Conservation (phyloP, 345 rosid genomes). For the Boechera divaricarpa region DNA sequence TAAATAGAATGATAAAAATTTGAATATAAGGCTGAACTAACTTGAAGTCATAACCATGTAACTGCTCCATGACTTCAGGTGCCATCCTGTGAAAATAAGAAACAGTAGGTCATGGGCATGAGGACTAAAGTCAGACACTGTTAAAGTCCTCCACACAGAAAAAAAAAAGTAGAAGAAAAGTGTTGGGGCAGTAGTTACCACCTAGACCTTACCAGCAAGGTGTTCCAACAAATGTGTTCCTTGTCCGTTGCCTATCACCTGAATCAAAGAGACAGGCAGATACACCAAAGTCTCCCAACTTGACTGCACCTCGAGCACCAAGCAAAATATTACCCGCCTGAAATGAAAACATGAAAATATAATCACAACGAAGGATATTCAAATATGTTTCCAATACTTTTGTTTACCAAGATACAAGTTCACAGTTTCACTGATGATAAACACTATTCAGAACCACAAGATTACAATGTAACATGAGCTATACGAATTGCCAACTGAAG, state of each 20-base stretch:
- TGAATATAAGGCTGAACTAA: constrained; percentile 43
- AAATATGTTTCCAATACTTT: not conserved
- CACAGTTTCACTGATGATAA: not conserved
- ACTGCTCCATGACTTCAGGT: constrained; percentile 99
- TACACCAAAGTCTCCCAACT: constrained; percentile 97
- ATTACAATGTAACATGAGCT: not conserved
- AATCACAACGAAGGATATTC: not conserved
- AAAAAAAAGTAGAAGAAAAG: constrained; percentile 13
- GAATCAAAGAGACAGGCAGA: constrained; percentile 98
- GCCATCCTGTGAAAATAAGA: constrained; percentile 81
- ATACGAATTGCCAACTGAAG: constrained; percentile 9
- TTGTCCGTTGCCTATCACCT: constrained; percentile 95
- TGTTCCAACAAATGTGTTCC: constrained; percentile 99
- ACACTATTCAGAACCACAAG: constrained; percentile 9
- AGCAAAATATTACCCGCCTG: constrained; percentile 96
- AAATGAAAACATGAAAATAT: constrained; percentile 34
- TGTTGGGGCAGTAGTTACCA: constrained; percentile 3
- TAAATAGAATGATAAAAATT: constrained; percentile 25
- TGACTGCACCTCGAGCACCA: constrained; percentile 77
- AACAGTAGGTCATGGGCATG: constrained; percentile 17
- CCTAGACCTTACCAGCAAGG: constrained; percentile 82
- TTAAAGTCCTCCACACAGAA: not conserved
- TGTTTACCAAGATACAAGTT: not conserved
- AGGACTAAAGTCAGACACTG: not conserved
- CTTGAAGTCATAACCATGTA: constrained; percentile 99